Evolutionary conservation across 2,329 filamentous ascomycete genomes (phyloP).

Genomic region (Venturia asperata): DNA sequence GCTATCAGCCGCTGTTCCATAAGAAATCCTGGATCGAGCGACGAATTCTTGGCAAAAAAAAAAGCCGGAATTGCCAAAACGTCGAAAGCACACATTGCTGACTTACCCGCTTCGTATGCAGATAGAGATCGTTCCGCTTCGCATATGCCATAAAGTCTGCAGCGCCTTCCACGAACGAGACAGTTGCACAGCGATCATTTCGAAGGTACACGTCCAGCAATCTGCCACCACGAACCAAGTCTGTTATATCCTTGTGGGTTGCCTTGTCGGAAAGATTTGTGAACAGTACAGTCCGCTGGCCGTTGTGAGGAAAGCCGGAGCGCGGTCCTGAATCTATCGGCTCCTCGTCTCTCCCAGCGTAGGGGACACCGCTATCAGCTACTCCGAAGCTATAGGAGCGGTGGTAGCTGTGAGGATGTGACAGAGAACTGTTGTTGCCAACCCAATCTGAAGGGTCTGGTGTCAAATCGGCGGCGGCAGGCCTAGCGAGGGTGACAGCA

Average conservation of each 20-base stretch:
- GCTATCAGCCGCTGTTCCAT: background rate
- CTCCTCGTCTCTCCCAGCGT: constrained; percentile 7
- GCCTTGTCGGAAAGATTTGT: constrained; percentile 54
- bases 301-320: background rate
- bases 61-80: background rate
- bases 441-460: constrained; percentile 24
- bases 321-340: background rate
- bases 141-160: constrained; percentile 59
- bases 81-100: background rate
- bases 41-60: background rate
- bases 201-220: constrained; percentile 63
- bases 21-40: background rate
- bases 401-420: constrained; percentile 21
- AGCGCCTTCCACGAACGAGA: constrained; percentile 62
- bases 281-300: constrained; percentile 53
- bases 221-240: constrained; percentile 60
- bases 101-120: constrained; percentile 60
- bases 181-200: constrained; percentile 52
- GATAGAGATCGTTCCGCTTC: constrained; percentile 59
- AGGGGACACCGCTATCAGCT: constrained; percentile 22
- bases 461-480: constrained; percentile 20
- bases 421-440: constrained; percentile 23
- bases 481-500: constrained; percentile 20
- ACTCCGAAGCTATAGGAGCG: constrained; percentile 24
- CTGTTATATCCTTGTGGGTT: constrained; percentile 59